Percentiles rank a stretch among this genome's conserved stretches.
These are phyloP conservation scores for Lathyrus tuberosus DNA, from an alignment of 306 rosid species.

Conservation along the genomic window DNA sequence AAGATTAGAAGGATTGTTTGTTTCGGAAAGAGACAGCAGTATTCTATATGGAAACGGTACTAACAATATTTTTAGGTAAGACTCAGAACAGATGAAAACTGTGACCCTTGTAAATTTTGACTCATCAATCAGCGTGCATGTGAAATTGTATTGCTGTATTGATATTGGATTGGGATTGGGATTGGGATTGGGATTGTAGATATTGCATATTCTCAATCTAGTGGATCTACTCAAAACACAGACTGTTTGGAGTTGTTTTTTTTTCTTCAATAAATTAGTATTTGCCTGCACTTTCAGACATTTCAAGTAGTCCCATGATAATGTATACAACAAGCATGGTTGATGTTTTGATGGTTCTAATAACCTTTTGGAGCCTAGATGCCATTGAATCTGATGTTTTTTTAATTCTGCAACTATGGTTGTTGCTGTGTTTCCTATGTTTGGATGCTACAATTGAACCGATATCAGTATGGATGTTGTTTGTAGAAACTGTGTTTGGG, in stretches of 20 bases:
- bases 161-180: neutral
- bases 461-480: too few species aligned
- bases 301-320: neutral
- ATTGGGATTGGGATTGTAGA: conserved; percentile 14
- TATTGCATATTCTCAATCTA: conserved; percentile 9
- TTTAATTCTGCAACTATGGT: neutral
- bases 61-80: conserved; percentile 6
- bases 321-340: neutral
- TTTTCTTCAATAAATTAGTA: neutral
- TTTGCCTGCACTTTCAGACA: neutral
- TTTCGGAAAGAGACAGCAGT: conserved; percentile 50
- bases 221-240: conserved; percentile 9
- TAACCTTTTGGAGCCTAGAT: neutral
- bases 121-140: conserved; percentile 1
- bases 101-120: conserved; percentile 24
- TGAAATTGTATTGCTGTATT: conserved; percentile 13
- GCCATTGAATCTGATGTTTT: neutral
- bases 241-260: neutral
- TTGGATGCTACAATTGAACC: too few species aligned
- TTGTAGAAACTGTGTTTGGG: too few species aligned
- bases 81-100: conserved; percentile 9
- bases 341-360: neutral
- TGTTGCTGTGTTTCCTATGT: neutral
- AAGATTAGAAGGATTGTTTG: conserved; percentile 58
- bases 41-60: conserved; percentile 35